Base-by-base conservation (phyloP, 2,329 filamentous ascomycete genomes). In the Thielaviopsis musarum region DNA sequence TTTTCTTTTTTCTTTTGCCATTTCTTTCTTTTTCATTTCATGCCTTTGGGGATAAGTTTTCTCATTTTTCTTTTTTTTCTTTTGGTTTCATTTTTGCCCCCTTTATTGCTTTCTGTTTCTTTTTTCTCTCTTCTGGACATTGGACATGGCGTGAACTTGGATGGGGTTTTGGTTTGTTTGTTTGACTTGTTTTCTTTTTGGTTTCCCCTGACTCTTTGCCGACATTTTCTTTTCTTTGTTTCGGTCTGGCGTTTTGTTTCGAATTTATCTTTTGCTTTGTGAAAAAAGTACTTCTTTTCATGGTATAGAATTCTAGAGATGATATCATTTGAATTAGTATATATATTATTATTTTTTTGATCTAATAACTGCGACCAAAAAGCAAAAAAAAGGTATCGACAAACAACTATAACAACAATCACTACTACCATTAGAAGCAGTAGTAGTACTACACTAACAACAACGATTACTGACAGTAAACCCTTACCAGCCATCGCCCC, bases 401-500 rank as follows among this genome's bases (percentile, higher is more conserved):
- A 54, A 21, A 54, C 17, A 28, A 6, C n/a, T 21, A 41, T 26
- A 15, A n/a, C 12, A 34, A 52, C 9, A 34, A 15, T 7, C 41
- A 17, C 21, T 26, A 34, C 5, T 54, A 17, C 48, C 24, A 54
- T 45, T 34, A n/a, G n/a, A n/a, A n/a, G n/a, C n/a, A n/a, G n/a
- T n/a, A n/a, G n/a, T n/a, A n/a, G n/a, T n/a, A n/a, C n/a, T n/a
- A n/a, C n/a, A 34, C 30, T 34, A 34, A 34, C 30, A 34, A 34
- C 7, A 34, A 10, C 6, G 2, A 45, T 45, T 5, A 17, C 38
- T 2, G n/a, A 15, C 4, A 2, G 10, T n/a, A 45, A 45, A 17
- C 17, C n/a, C 22, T 55, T 70, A 82, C 82, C 82, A 85, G 7
- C 80, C 81, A 63, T 84, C 82, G 5, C 80, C 83, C 83, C 83